Evolutionary conservation across 139 green algal genomes (phyloP).

Genomic region (Axilococcus clingmanii): DNA sequence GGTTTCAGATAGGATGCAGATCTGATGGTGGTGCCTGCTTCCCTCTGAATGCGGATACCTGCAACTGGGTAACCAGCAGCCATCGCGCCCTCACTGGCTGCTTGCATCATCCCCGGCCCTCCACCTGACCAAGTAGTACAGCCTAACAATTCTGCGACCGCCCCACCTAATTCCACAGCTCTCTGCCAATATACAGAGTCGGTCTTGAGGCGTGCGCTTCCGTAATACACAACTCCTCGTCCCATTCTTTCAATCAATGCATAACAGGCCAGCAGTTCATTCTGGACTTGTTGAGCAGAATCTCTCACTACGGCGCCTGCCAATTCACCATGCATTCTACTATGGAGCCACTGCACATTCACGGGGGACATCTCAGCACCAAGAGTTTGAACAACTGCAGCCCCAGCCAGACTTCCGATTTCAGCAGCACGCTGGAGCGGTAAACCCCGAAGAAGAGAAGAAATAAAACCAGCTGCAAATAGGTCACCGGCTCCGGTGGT

Average conservation of each 20-base stretch:
- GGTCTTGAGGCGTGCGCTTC: slow-evolving; percentile 36
- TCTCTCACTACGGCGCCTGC: slow-evolving; percentile 39
- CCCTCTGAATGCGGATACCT: slow-evolving; percentile 51
- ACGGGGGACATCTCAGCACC: slow-evolving; percentile 43
- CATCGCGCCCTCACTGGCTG: slow-evolving; percentile 26
- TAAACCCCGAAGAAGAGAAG: slow-evolving; percentile 22
- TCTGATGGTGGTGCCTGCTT: slow-evolving; percentile 51
- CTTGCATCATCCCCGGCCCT: slow-evolving; percentile 61
- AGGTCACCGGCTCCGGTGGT: slow-evolving; percentile 56
- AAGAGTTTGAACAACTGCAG: slow-evolving; percentile 44
- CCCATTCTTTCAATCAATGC: slow-evolving; percentile 44
- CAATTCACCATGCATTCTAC: slow-evolving; percentile 30
- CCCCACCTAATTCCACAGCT: slow-evolving; percentile 17
- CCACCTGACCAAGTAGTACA: slow-evolving; percentile 54
- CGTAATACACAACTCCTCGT: slow-evolving; percentile 59
- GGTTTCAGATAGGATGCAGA: slow-evolving; percentile 39
- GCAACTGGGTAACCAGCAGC: slow-evolving; percentile 35
- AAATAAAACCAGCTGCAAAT: slow-evolving; percentile 60
- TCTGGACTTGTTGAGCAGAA: slow-evolving; percentile 27
- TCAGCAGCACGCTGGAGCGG: slow-evolving; percentile 33
- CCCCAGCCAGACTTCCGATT: slow-evolving; percentile 51
- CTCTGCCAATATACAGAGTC: slow-evolving; percentile 31
- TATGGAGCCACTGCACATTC: slow-evolving; percentile 44
- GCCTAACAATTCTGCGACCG: slow-evolving; percentile 44
- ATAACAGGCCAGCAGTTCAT: slow-evolving; percentile 54